phyloP scores from a whole-genome alignment of 352 stramenopile species.

The Globisporangium heterothallicum region DNA sequence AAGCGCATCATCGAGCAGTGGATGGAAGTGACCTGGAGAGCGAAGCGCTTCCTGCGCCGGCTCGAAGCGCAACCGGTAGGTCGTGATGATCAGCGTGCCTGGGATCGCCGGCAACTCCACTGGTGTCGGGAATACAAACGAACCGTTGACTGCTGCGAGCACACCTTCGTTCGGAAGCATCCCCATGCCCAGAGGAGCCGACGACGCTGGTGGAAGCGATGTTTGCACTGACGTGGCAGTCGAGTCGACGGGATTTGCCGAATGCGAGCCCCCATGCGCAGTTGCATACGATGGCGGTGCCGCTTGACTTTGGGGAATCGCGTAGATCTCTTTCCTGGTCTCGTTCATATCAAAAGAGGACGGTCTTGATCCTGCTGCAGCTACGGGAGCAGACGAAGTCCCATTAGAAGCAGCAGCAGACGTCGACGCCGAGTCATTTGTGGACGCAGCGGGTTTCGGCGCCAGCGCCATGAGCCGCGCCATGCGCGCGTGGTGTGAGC shows the following conservation, averaged over 20 bases:
- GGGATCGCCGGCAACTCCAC: conserved; percentile 42
- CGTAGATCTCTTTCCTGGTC: not conserved
- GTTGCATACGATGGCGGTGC: not conserved
- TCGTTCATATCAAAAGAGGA: conserved; percentile 2
- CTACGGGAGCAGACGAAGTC: not conserved
- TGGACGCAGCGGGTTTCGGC: conserved; percentile 35
- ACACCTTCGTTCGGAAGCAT: conserved; percentile 39
- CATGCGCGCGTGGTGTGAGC: conserved; percentile 76
- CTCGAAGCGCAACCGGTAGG: conserved; percentile 69
- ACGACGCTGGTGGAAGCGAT: no score
- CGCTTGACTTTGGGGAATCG: not conserved
- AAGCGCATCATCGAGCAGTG: conserved; percentile 56
- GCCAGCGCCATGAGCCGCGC: conserved; percentile 74
- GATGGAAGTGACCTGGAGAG: conserved; percentile 38
- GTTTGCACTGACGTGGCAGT: not conserved
- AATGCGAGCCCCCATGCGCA: not conserved
- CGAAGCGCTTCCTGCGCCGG: conserved; percentile 40
- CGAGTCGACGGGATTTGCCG: conserved; percentile 1
- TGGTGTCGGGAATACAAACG: conserved; percentile 49
- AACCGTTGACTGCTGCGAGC: conserved; percentile 31
- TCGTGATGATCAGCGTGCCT: conserved; percentile 58
- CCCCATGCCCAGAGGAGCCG: conserved; percentile 4
- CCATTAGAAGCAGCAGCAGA: not conserved
- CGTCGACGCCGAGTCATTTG: not conserved
- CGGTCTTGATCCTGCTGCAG: not conserved